A percentile compares a stretch with the other conserved stretches of the same genome.
These are phyloP conservation scores for Bathelium albidoporum DNA, from an alignment of 495 filamentous ascomycete genomes.

Conservation along the genomic window DNA sequence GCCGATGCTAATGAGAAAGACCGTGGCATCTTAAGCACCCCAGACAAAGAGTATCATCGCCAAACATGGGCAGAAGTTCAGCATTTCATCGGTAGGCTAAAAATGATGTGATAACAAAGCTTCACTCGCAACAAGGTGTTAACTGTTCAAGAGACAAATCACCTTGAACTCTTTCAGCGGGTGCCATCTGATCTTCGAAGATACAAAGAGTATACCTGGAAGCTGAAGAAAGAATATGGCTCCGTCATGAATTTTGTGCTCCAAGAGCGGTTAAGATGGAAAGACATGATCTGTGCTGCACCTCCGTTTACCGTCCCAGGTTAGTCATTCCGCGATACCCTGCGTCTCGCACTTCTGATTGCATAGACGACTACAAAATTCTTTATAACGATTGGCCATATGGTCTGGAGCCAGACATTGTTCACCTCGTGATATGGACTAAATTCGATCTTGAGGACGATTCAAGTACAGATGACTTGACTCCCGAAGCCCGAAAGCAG, in stretches of 20 bases:
- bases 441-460: conserved; percentile 70
- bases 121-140: not conserved
- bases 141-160: conserved; percentile 40
- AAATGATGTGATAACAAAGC: not conserved
- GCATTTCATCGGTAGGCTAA: conserved; percentile 42
- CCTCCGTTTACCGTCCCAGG: conserved; percentile 41
- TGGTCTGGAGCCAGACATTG: conserved; percentile 61
- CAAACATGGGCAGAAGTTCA: conserved; percentile 55
- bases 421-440: conserved; percentile 84
- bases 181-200: conserved; percentile 60
- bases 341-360: not conserved
- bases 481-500: conserved; percentile 45
- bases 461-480: conserved; percentile 54
- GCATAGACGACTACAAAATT: conserved; percentile 58
- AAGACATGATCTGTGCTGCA: conserved; percentile 37
- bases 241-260: conserved; percentile 67
- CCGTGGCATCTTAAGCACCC: conserved; percentile 50
- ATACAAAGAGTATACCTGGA: conserved; percentile 56
- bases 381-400: conserved; percentile 90
- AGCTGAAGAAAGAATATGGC: conserved; percentile 54
- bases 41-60: conserved; percentile 47
- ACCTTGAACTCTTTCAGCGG: conserved; percentile 62
- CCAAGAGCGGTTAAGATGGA: conserved; percentile 55
- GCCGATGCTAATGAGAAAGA: conserved; percentile 47
- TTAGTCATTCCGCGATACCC: conserved; percentile 20